phyloP scores from a whole-genome alignment of 148 eudicot species.

The Nepenthes gracilis region DNA sequence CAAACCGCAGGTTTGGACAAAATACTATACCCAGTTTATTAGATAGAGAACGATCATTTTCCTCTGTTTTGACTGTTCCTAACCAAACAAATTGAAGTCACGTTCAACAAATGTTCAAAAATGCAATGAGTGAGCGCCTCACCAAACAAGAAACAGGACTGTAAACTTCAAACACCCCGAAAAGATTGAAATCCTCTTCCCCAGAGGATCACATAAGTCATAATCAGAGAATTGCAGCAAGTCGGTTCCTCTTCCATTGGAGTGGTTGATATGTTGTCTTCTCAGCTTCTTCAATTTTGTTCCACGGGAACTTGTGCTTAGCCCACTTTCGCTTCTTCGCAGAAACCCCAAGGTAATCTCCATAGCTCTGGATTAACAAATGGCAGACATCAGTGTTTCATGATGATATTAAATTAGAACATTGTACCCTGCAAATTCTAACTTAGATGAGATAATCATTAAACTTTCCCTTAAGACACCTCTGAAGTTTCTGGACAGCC shows the following conservation, averaged over 20 bases:
- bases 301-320: slow-evolving; percentile 47
- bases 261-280: slow-evolving; percentile 19
- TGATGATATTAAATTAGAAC: no score
- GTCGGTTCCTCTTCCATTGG: slow-evolving; percentile 34
- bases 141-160: not conserved
- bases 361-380: slow-evolving; percentile 16
- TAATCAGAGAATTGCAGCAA: slow-evolving; percentile 32
- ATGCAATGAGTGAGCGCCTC: not conserved
- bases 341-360: slow-evolving; percentile 36
- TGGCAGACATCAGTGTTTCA: not conserved
- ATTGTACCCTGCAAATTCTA: not conserved
- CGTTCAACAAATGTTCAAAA: not conserved
- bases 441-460: not conserved
- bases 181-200: not conserved
- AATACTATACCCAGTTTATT: no score
- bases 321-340: slow-evolving; percentile 50
- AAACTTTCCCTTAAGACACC: no score
- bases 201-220: not conserved
- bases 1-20: no score
- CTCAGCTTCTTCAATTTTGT: slow-evolving; percentile 16
- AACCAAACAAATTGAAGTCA: no score
- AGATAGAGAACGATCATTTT: no score
- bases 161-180: not conserved
- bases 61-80: no score
- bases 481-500: no score